Evolutionary conservation across 2,329 filamentous ascomycete genomes (phyloP).

Genomic region (Paracoccidioides lutzii): DNA sequence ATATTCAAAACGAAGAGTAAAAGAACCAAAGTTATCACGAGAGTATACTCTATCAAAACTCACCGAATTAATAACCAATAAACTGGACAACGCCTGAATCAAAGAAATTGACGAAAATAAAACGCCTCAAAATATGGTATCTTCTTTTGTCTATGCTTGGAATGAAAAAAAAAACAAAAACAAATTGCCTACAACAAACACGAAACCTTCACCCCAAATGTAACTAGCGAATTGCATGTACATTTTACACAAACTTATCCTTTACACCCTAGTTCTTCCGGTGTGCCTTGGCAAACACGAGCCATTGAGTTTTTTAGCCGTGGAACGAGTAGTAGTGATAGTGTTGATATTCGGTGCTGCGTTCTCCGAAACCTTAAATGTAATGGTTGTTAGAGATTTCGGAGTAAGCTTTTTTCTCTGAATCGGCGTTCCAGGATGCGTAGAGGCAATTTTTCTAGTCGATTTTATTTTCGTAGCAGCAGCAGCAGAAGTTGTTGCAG

Average conservation of each 20-base stretch:
- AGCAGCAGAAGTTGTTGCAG: background rate
- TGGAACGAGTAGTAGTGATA: background rate
- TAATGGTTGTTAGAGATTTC: conserved; percentile 17
- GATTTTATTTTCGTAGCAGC: background rate
- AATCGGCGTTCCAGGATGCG: conserved; percentile 14
- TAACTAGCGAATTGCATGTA: too few species aligned
- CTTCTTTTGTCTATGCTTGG: background rate
- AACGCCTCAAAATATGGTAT: background rate
- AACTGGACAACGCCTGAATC: background rate
- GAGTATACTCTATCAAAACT: background rate
- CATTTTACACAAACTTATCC: background rate
- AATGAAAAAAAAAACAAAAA: background rate
- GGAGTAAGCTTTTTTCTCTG: conserved; percentile 25
- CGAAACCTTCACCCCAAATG: too few species aligned
- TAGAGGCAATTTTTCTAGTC: conserved; percentile 3
- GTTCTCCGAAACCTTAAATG: conserved; percentile 3
- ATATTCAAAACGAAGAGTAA: background rate
- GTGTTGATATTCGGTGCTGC: background rate
- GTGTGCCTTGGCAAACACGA: background rate
- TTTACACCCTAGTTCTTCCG: background rate
- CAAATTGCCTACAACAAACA: background rate
- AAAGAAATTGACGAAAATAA: background rate
- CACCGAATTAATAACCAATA: background rate
- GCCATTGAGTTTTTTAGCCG: background rate
- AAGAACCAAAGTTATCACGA: background rate